These are phyloP conservation scores for Xylariaceae sp. DNA, from an alignment of 2,329 filamentous ascomycete genomes.

Conservation along the genomic window DNA sequence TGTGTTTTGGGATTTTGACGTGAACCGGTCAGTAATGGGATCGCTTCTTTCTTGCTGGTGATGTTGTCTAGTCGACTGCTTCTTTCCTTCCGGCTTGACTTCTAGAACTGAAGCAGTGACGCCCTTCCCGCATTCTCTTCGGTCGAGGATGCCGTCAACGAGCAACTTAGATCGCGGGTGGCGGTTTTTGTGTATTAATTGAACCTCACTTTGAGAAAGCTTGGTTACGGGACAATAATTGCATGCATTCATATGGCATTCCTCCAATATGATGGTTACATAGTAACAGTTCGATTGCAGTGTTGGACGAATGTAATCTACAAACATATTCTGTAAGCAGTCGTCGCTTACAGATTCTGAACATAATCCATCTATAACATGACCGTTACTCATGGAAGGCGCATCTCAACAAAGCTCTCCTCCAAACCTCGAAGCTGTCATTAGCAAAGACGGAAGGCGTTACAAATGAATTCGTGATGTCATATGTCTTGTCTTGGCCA, in stretches of 20 bases:
- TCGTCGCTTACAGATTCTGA: too few species aligned
- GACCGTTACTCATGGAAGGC: not conserved
- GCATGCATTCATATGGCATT: too few species aligned
- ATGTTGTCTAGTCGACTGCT: constrained; percentile 5
- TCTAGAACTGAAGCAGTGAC: not conserved
- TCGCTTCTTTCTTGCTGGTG: not conserved
- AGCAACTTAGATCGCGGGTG: constrained; percentile 6
- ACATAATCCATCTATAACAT: constrained; percentile 2
- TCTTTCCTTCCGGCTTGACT: constrained; percentile 9
- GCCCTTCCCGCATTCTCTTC: not conserved
- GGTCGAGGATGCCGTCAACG: constrained; percentile 4
- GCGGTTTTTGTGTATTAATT: not conserved
- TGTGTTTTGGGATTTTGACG: constrained; percentile 12
- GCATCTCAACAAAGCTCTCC: not conserved
- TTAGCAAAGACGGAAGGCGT: not conserved
- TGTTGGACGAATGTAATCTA: too few species aligned
- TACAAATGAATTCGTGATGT: not conserved
- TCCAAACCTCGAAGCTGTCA: not conserved
- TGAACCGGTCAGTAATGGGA: not conserved
- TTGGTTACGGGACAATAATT: too few species aligned
- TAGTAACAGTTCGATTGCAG: too few species aligned
- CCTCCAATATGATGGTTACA: too few species aligned
- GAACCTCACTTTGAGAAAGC: not conserved
- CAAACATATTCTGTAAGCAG: too few species aligned
- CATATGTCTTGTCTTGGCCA: not conserved